Base-by-base conservation (phyloP, 2,329 filamentous ascomycete genomes). In the Phialophora tarda region DNA sequence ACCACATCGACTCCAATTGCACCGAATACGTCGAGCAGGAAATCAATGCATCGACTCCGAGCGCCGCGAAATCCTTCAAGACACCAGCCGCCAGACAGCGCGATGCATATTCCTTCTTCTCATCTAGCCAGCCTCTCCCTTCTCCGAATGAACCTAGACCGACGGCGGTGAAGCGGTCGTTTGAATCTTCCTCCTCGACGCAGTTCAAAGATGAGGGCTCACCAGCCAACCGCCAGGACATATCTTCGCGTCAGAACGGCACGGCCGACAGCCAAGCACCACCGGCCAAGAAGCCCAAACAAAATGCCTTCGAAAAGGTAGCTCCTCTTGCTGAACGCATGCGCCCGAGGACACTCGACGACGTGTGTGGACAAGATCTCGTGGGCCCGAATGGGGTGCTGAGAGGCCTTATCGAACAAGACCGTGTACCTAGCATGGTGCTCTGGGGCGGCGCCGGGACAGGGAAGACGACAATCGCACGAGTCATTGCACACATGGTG, bases 311-410 rank as follows among this genome's bases (percentile, higher is more conserved):
- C 41, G 86, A 88, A 64, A 88, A 88, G 73, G 87, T 89, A 0
- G 93, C 92, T 8, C 95, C 95, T 0, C 82, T 99, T 21, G 93
- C 95, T 1, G 95, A 99, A 78, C 90, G 94, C 32, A 97, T 98
- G 92, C 88, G 95, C 3, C 95, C 95, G 1, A 84, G 83, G 63
- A 91, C 85, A 0, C 84, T 99, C 7, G 91, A 97, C 74, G 89
- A 97, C 17, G 91, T 98, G 2, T 93, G 85, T 71, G 95, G 95
- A 0, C 95, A 99, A 79, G 92, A 97, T 53, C 86, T 99, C 0
- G 93, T 99, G 1, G 94, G 93, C 0, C 86, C 88, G 0, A 82
- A 88, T 34, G 95, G 95, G n/a, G 87, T 98, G 5, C 83, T 99
- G 51, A 88, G 94, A 3, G 89, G 89, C 32, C 84, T 98, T 66